Evolutionary conservation across 2,329 filamentous ascomycete genomes (phyloP).

Genomic region (Penicillium hordei): DNA sequence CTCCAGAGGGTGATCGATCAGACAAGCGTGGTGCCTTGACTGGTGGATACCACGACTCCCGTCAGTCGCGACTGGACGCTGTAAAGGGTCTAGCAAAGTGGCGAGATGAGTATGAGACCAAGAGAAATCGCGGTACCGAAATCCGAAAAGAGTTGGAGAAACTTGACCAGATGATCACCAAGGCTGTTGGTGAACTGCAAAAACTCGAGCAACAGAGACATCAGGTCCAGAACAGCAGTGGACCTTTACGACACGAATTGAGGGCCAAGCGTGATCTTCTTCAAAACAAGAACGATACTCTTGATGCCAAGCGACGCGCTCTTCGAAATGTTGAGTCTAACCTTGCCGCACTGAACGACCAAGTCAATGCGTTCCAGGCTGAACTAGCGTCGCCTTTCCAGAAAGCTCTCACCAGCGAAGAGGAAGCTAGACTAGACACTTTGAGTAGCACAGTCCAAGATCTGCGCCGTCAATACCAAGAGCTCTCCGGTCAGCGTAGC

Average conservation of each 20-base stretch:
- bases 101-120: constrained; percentile 70
- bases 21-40: constrained; percentile 95
- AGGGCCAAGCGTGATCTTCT: constrained; percentile 72
- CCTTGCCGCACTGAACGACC: constrained; percentile 73
- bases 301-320: constrained; percentile 68
- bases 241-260: constrained; percentile 74
- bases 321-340: constrained; percentile 70
- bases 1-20: constrained; percentile 87
- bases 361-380: constrained; percentile 71
- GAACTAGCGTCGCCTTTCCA: constrained; percentile 88
- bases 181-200: constrained; percentile 77
- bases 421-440: constrained; percentile 75
- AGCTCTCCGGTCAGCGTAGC: constrained; percentile 69
- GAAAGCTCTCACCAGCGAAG: constrained; percentile 78
- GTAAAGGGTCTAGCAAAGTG: constrained; percentile 73
- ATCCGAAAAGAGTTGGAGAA: constrained; percentile 70
- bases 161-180: constrained; percentile 86
- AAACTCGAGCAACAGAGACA: constrained; percentile 76
- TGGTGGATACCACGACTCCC: constrained; percentile 86
- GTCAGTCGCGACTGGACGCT: constrained; percentile 81
- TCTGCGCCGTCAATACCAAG: constrained; percentile 73
- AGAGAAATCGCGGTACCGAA: constrained; percentile 62
- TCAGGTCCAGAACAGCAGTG: constrained; percentile 78
- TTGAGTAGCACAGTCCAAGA: constrained; percentile 69
- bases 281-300: constrained; percentile 68